Percentiles rank a stretch among this genome's conserved stretches.
These are phyloP conservation scores for Rhodotorula diobovata DNA, from an alignment of 768 basidiomycete species.

Conservation along the genomic window DNA sequence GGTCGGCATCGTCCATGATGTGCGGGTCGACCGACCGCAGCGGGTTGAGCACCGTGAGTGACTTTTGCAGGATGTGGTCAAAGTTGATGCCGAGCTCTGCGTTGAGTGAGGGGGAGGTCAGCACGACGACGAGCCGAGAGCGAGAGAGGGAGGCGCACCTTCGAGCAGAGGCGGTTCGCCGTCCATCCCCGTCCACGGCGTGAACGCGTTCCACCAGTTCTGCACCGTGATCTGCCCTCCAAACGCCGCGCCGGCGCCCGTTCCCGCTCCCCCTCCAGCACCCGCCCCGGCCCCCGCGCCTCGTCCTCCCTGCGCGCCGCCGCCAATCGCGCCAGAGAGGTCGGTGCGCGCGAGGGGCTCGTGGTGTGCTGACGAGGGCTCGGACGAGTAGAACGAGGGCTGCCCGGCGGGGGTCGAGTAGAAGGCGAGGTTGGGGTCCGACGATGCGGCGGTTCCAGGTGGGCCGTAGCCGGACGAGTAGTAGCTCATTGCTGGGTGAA, in stretches of 20 bases:
- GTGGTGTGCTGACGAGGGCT: slow-evolving; percentile 25
- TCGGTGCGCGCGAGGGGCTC: slow-evolving; percentile 2
- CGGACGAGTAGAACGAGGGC: slow-evolving; percentile 27
- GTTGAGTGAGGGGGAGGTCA: no score
- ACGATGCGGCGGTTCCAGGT: not conserved
- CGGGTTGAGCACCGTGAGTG: slow-evolving; percentile 91
- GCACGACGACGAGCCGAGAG: not conserved
- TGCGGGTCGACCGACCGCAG: slow-evolving; percentile 53
- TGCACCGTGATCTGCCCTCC: slow-evolving; percentile 31
- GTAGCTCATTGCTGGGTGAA: not conserved
- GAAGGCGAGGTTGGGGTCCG: slow-evolving; percentile 38
- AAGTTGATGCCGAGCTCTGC: slow-evolving; percentile 97
- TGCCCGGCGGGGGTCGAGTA: slow-evolving; percentile 31
- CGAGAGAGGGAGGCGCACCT: slow-evolving; percentile 55
- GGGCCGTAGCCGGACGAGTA: not conserved
- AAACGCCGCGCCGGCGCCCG: not conserved
- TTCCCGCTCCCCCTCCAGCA: no score
- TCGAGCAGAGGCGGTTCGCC: slow-evolving; percentile 92
- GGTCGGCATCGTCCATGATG: slow-evolving; percentile 99
- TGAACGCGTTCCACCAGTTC: slow-evolving; percentile 41
- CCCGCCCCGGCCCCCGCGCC: not conserved
- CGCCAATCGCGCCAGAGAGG: slow-evolving; percentile 31
- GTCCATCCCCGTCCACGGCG: slow-evolving; percentile 54
- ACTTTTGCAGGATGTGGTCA: slow-evolving; percentile 87
- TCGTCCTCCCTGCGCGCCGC: not conserved